These are phyloP conservation scores for Aspergillus carlsbadensis DNA, from an alignment of 495 filamentous ascomycete genomes.

Conservation along the genomic window DNA sequence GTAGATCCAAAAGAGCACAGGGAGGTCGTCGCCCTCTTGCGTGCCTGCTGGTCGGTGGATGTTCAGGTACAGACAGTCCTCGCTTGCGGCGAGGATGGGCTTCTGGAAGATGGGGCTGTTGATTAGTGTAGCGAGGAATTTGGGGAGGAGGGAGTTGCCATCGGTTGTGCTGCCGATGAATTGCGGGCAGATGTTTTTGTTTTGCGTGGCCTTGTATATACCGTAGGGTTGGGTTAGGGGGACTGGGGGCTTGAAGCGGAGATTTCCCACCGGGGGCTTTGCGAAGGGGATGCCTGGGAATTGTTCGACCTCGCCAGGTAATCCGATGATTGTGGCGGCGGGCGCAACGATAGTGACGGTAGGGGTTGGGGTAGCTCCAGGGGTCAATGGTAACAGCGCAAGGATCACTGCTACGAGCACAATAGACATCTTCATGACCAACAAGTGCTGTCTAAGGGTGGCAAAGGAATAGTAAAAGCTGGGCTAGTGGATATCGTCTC, in stretches of 20 bases:
- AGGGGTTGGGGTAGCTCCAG: too few species aligned
- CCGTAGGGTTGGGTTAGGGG: neutral
- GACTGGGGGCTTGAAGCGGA: neutral
- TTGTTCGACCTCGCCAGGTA: neutral
- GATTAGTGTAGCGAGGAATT: neutral
- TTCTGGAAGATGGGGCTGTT: slow-evolving; percentile 3
- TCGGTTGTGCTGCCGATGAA: neutral
- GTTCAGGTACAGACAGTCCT: slow-evolving; percentile 3
- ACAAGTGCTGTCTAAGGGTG: too few species aligned
- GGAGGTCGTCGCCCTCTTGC: neutral
- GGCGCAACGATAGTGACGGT: neutral
- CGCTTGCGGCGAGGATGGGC: neutral
- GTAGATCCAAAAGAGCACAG: neutral
- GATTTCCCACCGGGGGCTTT: neutral
- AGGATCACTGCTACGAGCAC: too few species aligned
- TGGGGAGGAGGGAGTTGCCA: neutral
- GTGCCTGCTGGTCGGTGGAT: neutral
- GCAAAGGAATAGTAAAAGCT: too few species aligned
- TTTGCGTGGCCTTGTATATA: neutral
- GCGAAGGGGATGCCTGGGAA: slow-evolving; percentile 3
- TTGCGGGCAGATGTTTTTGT: neutral
- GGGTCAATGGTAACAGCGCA: too few species aligned
- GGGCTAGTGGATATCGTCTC: too few species aligned
- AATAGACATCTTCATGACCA: too few species aligned
- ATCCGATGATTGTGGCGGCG: neutral